phyloP scores from a whole-genome alignment of 495 filamentous ascomycete species.

The Lentithecium fluviatile region DNA sequence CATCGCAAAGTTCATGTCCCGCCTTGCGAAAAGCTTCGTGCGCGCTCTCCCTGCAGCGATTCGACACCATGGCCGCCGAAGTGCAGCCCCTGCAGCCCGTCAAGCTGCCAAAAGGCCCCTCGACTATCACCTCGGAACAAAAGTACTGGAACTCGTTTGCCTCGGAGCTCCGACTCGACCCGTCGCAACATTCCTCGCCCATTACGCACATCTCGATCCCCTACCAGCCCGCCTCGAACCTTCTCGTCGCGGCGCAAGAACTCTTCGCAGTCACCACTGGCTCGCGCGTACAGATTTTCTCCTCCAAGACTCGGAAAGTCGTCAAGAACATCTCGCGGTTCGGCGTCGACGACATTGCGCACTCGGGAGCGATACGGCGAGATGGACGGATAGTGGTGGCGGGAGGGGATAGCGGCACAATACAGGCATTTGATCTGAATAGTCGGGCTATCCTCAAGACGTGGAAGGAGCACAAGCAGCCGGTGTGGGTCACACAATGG shows the following conservation, averaged over 20 bases:
- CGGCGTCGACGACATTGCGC: conserved; percentile 68
- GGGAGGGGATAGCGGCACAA: conserved; percentile 82
- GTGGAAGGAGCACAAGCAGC: conserved; percentile 93
- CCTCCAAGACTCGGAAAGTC: conserved; percentile 80
- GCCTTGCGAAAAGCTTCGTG: no score
- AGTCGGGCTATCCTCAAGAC: conserved; percentile 91
- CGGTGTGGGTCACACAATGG: conserved; percentile 89
- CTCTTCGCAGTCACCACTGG: conserved; percentile 91
- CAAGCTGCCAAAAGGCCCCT: conserved; percentile 75
- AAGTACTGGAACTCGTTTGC: conserved; percentile 92
- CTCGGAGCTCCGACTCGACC: conserved; percentile 73
- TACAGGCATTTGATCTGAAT: conserved; percentile 91
- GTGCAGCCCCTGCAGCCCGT: conserved; percentile 77
- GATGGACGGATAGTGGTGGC: conserved; percentile 88
- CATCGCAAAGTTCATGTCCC: no score
- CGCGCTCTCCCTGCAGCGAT: not conserved
- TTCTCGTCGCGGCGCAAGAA: conserved; percentile 55
- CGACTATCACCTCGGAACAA: conserved; percentile 80
- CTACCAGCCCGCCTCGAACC: conserved; percentile 49
- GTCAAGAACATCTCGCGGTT: conserved; percentile 91
- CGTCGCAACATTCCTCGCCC: conserved; percentile 78
- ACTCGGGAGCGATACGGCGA: conserved; percentile 78
- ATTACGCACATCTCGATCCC: conserved; percentile 88
- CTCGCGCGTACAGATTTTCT: conserved; percentile 88
- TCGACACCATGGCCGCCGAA: conserved; percentile 73